A percentile compares a stretch with the other conserved stretches of the same genome.
phyloP scores from a whole-genome alignment of 768 basidiomycete genomes.

The Lanmaoa rubissima region DNA sequence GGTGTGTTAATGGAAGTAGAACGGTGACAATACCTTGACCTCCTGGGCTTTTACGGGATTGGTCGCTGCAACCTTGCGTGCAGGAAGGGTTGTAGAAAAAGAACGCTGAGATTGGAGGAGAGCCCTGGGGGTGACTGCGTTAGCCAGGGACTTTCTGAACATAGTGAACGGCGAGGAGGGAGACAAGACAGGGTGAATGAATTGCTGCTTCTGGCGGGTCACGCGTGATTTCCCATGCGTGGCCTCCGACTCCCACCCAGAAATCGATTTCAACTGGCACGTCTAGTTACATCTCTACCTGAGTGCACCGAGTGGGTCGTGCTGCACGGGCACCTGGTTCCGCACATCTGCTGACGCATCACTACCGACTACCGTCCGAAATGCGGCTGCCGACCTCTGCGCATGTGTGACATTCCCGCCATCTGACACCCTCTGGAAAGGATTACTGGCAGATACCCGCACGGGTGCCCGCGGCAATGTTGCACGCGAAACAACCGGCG shows the following conservation, averaged over 20 bases:
- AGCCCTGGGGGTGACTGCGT: conserved; percentile 34
- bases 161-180: conserved; percentile 38
- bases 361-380: neutral
- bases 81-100: conserved; percentile 65
- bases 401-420: conserved; percentile 1
- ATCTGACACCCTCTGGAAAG: conserved; percentile 27
- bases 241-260: conserved; percentile 5
- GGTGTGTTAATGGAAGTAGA: conserved; percentile 1
- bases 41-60: conserved; percentile 80
- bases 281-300: conserved; percentile 14
- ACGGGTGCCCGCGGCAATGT: conserved; percentile 20
- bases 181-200: neutral
- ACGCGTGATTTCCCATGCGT: conserved; percentile 24
- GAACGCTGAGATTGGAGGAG: conserved; percentile 50
- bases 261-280: neutral
- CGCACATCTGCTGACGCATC: conserved; percentile 9
- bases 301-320: conserved; percentile 32
- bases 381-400: conserved; percentile 2
- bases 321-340: conserved; percentile 14
- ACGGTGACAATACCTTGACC: conserved; percentile 55
- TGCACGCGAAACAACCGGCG: conserved; percentile 9
- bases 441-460: conserved; percentile 30
- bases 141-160: conserved; percentile 62
- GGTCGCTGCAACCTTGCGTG: conserved; percentile 61
- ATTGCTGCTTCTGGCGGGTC: conserved; percentile 11